A percentile compares a stretch with the other conserved stretches of the same genome.
Evolutionary conservation across 2,329 filamentous ascomycete genomes (phyloP).

Genomic region (Fusarium denticulatum): DNA sequence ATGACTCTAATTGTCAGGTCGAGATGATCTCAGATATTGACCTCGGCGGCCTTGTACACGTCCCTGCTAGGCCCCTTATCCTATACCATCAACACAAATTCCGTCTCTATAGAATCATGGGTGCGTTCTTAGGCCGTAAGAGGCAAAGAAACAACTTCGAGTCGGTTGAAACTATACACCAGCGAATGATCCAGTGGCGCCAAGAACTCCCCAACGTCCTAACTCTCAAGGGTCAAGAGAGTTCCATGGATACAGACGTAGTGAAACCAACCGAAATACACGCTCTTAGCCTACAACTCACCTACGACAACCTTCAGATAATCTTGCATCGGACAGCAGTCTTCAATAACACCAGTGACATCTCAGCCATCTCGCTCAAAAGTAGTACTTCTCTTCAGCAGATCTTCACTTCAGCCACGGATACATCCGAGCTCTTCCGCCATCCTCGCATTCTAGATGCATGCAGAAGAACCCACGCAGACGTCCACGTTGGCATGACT

Average conservation of each 20-base stretch:
- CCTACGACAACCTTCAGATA: rapidly evolving
- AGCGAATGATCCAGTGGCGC: background rate
- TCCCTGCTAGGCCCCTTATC: rapidly evolving
- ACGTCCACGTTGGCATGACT: background rate
- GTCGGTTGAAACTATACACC: background rate
- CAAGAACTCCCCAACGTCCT: rapidly evolving
- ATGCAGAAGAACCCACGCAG: background rate
- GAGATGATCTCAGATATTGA: background rate
- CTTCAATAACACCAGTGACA: background rate
- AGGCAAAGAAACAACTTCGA: rapidly evolving
- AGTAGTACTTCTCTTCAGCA: rapidly evolving
- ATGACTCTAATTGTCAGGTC: background rate
- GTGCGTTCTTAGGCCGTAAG: rapidly evolving
- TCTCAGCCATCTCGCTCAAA: rapidly evolving
- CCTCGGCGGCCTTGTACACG: rapidly evolving
- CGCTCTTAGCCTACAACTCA: rapidly evolving
- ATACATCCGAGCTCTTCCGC: rapidly evolving
- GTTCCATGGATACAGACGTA: rapidly evolving
- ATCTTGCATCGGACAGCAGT: background rate
- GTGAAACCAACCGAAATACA: rapidly evolving
- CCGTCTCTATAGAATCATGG: background rate
- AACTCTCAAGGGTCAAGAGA: rapidly evolving
- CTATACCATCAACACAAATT: background rate
- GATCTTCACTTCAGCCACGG: background rate
- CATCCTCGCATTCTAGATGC: background rate